phyloP scores from a whole-genome alignment of 441 rosid genomes.

The Iberis amara region DNA sequence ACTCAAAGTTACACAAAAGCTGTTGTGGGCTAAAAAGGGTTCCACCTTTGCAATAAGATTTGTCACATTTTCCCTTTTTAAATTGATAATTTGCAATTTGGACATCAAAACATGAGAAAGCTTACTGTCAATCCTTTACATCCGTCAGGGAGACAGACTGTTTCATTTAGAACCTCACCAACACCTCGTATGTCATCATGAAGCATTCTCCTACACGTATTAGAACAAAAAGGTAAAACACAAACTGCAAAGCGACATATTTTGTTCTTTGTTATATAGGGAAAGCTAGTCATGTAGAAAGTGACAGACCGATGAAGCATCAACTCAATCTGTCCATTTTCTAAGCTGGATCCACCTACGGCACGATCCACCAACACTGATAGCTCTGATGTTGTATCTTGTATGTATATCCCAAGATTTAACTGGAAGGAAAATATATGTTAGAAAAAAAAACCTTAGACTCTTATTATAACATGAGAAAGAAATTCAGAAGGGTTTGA shows the following conservation, averaged over 20 bases:
- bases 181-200: constrained; percentile 70
- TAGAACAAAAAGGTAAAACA: constrained; percentile 11
- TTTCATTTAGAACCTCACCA: constrained; percentile 66
- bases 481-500: constrained; percentile 23
- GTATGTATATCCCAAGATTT: constrained; percentile 57
- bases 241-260: constrained; percentile 19
- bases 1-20: constrained; percentile 13
- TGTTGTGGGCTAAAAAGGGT: background rate
- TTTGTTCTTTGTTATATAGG: constrained; percentile 1
- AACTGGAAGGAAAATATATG: constrained; percentile 35
- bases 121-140: constrained; percentile 69
- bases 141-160: constrained; percentile 50
- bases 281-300: background rate
- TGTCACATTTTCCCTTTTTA: background rate
- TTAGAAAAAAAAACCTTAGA: constrained; percentile 11
- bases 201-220: constrained; percentile 44
- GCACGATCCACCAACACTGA: constrained; percentile 68
- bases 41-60: constrained; percentile 1
- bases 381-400: constrained; percentile 53
- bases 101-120: constrained; percentile 19
- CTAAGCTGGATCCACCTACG: constrained; percentile 63
- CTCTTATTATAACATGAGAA: constrained; percentile 3
- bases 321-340: constrained; percentile 62
- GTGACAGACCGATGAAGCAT: constrained; percentile 62
- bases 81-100: constrained; percentile 4